Conservation (phyloP, 1,284 basidiomycete genomes). For the Moesziomyces antarcticus region DNA sequence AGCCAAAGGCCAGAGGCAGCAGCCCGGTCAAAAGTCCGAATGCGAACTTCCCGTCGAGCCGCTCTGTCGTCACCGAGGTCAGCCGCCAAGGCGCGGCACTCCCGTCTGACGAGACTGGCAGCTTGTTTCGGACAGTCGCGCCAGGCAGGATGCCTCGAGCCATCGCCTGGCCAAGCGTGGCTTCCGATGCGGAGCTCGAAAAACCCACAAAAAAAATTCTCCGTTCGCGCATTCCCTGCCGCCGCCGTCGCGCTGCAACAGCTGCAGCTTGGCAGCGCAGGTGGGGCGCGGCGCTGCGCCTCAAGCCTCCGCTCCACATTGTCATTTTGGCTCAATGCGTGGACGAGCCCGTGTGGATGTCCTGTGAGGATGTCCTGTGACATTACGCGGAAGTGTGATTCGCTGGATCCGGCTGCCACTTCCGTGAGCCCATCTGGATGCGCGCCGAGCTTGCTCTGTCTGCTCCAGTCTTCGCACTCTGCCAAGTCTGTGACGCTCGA, state of each 20-base stretch:
- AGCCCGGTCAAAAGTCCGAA: background rate
- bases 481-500: background rate
- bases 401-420: background rate
- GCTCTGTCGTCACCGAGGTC: background rate
- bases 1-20: too few relatives aligned
- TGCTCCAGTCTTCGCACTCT: too few relatives aligned
- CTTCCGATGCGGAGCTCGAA: conserved; percentile 10
- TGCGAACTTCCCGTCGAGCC: background rate
- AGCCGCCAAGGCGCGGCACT: background rate
- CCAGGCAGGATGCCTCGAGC: background rate
- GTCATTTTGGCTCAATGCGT: background rate
- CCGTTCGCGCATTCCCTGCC: conserved; percentile 9
- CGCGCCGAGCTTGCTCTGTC: too few relatives aligned
- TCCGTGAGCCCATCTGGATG: background rate
- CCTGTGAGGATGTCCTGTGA: background rate
- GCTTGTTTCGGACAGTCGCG: background rate
- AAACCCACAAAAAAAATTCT: conserved; percentile 7
- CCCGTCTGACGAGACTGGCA: background rate
- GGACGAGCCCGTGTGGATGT: too few relatives aligned
- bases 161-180: background rate
- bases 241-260: background rate
- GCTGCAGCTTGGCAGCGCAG: conserved; percentile 1
- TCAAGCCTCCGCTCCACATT: background rate
- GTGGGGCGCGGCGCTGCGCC: too few relatives aligned
- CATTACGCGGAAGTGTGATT: background rate